Evolutionary conservation across 2,329 filamentous ascomycete genomes (phyloP), one percentile per base, ranked within the genome.

Genomic region (Tolypocladium amazonense): DNA sequence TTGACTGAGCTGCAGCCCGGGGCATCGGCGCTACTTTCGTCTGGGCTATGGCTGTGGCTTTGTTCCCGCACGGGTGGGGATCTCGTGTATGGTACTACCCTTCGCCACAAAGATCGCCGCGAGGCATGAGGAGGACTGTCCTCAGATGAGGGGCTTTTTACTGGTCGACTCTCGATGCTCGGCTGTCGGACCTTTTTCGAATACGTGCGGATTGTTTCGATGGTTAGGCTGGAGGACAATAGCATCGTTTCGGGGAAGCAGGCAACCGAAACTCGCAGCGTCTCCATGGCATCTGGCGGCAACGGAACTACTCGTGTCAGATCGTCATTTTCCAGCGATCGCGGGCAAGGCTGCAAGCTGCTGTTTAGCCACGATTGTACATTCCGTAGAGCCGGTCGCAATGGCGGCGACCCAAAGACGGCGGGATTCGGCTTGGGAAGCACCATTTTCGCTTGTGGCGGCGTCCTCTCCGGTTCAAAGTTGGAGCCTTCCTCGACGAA

Each of bases 201-300:
- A 63, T 83, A 83, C 35, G 76, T 70, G 20, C 83, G 80, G 60
- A 86, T 83, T 0, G 79, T 84, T 68, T 85, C 82, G 56, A 84
- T 75, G 0, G 82, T 79, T 5, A 84, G 71, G 65, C 79, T 83
- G 0, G 77, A 79, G 6, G 81, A 79, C 14, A 80, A 72, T 1
- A 85, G 77, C 78, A 84, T 83, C 1, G 81, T 83, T 63, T 84
- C 81, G 0, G 82, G 82, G 62, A 86, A 86, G 64, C 80, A 83
- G 6, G 77, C 72, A 14, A 83, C 77, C 0, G 79, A 82, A 7
- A 83, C 75, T 35, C 79, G 73, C 4, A 85, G 71, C 0, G 77
- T 82, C 60, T 85, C 81, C 47, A 84, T 68, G 3, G 83, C 74
- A 33, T 83, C 76, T 1, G 79, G 76, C 0, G 81, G 80, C 0